Evolutionary conservation across 1,284 basidiomycete genomes (phyloP), one percentile per base, ranked within the genome.

Genomic region (Gomphus bonarii): DNA sequence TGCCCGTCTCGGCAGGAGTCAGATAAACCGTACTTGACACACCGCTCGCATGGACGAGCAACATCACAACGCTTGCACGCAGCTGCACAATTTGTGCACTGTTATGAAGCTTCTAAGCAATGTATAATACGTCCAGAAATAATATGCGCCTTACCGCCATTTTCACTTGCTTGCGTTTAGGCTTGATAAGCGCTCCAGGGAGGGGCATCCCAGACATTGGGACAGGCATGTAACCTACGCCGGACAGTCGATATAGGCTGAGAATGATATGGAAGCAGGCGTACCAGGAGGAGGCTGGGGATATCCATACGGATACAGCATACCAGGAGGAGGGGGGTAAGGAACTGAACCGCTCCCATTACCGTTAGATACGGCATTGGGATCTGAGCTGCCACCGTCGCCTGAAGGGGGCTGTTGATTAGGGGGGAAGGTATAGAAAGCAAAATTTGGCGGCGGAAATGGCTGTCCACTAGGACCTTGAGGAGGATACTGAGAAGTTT

Each of bases 1-100:
- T 82, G 75, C 3, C 86, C 86, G 63, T 92, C 88, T 20, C 81
- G 67, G 65, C 89, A 92, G 0, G 75, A 71, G 22, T 84, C 81
- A 0, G 78, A 69, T 33, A 91, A 76, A 18, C 84, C 85, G 67
- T 91, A 91, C 69, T 91, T 92, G 66, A 81, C 66, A 65, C 89
- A 92, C 22, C 89, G 82, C 63, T 85, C 80, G 68, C 89, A 92
- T 3, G 89, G 89, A 5, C 89, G 79, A 3, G 70, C 70, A 57
- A 91, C 87, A 67, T 92, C 87, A 64, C 89, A 92, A 53, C 88
- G 84, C 67, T 92, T 92, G 71, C 90, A 92, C 0, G 89, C 90
- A 30, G 78, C 77, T 20, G 90, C 90, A 67, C 89, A 92, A 65
- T 91, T 90, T 2, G 88, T 89, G 69, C 89, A 92, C 80, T 85